phyloP scores from a whole-genome alignment of 1,139 yeast species.

The Tardiomyces digboiensis region DNA sequence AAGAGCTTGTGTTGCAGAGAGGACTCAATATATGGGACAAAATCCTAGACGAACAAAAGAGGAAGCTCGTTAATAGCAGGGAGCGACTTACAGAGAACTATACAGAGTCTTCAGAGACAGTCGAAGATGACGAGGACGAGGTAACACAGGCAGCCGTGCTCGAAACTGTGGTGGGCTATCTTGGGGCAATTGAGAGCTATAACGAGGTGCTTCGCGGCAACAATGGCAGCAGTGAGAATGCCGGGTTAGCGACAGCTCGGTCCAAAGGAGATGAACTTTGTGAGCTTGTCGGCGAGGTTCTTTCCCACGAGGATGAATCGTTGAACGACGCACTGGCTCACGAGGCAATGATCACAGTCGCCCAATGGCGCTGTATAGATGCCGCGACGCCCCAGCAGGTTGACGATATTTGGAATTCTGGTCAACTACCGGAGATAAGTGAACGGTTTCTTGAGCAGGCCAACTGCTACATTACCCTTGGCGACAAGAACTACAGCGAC shows the following conservation, averaged over 20 bases:
- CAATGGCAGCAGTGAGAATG: not conserved
- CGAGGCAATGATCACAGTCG: slow-evolving; percentile 13
- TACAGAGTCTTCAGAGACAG: not conserved
- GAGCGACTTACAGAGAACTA: not conserved
- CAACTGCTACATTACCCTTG: slow-evolving; percentile 15
- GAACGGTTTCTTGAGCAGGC: slow-evolving; percentile 16
- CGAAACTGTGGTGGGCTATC: slow-evolving; percentile 9
- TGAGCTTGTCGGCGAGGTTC: not conserved
- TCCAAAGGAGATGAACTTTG: not conserved
- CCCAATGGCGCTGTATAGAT: slow-evolving; percentile 7
- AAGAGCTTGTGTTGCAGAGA: not conserved
- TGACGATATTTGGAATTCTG: slow-evolving; percentile 7
- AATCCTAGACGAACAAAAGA: not conserved
- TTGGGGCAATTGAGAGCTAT: slow-evolving; percentile 1
- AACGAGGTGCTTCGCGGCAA: not conserved
- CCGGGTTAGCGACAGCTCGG: not conserved
- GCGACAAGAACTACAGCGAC: slow-evolving; percentile 4
- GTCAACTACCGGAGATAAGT: slow-evolving; percentile 13
- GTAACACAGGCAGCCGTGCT: slow-evolving; percentile 2
- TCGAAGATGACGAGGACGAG: slow-evolving; percentile 1
- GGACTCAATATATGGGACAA: not conserved
- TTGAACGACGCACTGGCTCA: not conserved
- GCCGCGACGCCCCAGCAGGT: slow-evolving; percentile 2
- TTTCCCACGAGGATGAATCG: not conserved
- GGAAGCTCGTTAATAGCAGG: not conserved